Percentiles rank a stretch among this genome's conserved stretches.
These are phyloP conservation scores for Marasmius sp. DNA, from an alignment of 1,284 basidiomycete genomes.

Conservation along the genomic window DNA sequence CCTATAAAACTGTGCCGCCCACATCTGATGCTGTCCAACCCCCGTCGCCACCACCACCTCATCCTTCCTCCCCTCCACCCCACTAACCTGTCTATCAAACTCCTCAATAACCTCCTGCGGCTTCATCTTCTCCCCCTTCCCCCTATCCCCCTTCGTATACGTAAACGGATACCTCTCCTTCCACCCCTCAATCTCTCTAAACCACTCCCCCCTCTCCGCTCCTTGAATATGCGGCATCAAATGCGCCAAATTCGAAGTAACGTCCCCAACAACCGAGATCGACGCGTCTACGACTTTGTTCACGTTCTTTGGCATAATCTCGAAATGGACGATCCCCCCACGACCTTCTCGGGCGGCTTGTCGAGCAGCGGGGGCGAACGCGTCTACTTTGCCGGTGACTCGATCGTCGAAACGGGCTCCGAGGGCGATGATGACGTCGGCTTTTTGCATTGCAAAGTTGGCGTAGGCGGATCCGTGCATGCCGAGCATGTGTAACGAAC, in stretches of 20 bases:
- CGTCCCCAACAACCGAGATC: constrained; percentile 93
- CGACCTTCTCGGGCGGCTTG: constrained; percentile 85
- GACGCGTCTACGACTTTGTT: constrained; percentile 98
- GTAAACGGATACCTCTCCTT: constrained; percentile 92
- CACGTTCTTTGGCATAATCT: constrained; percentile 98
- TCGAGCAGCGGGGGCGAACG: constrained; percentile 89
- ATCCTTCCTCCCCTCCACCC: constrained; percentile 72
- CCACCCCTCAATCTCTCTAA: constrained; percentile 80
- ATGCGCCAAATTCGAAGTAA: constrained; percentile 78
- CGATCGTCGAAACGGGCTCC: constrained; percentile 98
- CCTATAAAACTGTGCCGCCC: constrained; percentile 94
- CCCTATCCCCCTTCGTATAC: constrained; percentile 63
- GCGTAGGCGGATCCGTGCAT: constrained; percentile 99
- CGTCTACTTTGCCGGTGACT: constrained; percentile 89
- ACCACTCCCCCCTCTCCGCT: constrained; percentile 77
- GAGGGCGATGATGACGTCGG: constrained; percentile 96
- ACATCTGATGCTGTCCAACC: constrained; percentile 99
- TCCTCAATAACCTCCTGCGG: constrained; percentile 97
- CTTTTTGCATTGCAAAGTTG: constrained; percentile 96
- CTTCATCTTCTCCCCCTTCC: constrained; percentile 73
- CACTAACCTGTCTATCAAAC: constrained; percentile 63
- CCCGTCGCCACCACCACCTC: constrained; percentile 90
- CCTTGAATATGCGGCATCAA: constrained; percentile 79
- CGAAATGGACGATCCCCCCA: constrained; percentile 98
- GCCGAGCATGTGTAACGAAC: constrained; percentile 95